These are phyloP conservation scores for Leucocoprinus sp. DNA, from an alignment of 768 basidiomycete genomes.

Conservation along the genomic window DNA sequence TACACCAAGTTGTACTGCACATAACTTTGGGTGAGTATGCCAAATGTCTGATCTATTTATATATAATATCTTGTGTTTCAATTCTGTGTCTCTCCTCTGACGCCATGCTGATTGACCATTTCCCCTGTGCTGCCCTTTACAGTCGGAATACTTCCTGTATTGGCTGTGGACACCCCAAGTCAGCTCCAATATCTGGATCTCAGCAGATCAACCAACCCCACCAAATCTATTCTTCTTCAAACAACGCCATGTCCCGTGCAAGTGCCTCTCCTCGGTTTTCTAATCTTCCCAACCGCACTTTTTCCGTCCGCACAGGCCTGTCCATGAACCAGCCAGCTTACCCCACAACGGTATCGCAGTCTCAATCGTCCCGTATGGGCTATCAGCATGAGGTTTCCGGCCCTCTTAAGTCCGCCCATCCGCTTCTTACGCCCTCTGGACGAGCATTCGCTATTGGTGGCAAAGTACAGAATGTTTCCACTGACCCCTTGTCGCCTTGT, in stretches of 20 bases:
- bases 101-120: conserved; percentile 37
- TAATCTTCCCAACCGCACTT: conserved; percentile 8
- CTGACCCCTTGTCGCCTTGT: conserved; percentile 63
- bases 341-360: conserved; percentile 10
- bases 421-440: conserved; percentile 78
- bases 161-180: conserved; percentile 62
- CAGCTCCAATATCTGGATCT: conserved; percentile 12
- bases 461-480: conserved; percentile 71
- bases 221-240: conserved; percentile 9
- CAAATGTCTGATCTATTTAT: conserved; percentile 14
- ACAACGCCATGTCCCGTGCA: conserved; percentile 5
- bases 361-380: conserved; percentile 10
- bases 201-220: conserved; percentile 19
- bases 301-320: conserved; percentile 2
- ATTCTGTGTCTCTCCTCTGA: conserved; percentile 10
- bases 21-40: conserved; percentile 74
- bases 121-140: conserved; percentile 41
- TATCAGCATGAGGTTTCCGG: conserved; percentile 13
- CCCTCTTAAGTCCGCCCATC: conserved; percentile 44
- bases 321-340: conserved; percentile 1
- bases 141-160: conserved; percentile 76
- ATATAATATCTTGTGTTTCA: conserved; percentile 7
- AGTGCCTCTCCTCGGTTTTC: conserved; percentile 15
- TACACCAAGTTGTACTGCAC: conserved; percentile 63
- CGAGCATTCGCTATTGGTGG: conserved; percentile 70